Base-by-base conservation (phyloP, 75 land plant genomes). In the Pseudotsuga menziesii region DNA sequence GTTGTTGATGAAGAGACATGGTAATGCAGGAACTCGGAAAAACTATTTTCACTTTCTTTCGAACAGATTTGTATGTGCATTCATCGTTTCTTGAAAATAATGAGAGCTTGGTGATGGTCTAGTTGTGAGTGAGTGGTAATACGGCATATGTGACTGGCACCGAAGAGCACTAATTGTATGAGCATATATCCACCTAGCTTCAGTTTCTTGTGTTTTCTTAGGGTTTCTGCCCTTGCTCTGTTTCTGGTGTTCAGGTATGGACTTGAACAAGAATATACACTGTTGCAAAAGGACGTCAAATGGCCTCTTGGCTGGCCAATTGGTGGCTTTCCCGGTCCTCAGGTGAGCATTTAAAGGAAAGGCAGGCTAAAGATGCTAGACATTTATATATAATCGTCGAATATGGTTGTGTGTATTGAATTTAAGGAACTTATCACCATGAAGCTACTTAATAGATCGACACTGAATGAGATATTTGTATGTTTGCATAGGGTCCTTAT, bases 261-360 rank as follows among this genome's bases (percentile, higher is more conserved):
- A 3, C 88, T 97, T 54, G 99, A 97, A 85, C 99, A 97, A 80
- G 99, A 97, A 83, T 97, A 92, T 88, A 97, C 99, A 2, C 86
- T 97, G 63, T 87, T 97, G 61, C 99, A 97, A 80, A 77, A 85
- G 79, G 80, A 91, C 77, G 98, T 97, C 57, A 92, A 94, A 29
- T 97, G 99, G 99, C 99, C 99, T 79, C 81, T 97, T 44, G 99
- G 99, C 13, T 97, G 99, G 99, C 99, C 99, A 58, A 88, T 89
- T 23, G 97, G 95, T 63, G 99, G 88, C 29, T 97, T 88, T 54
- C 99, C 99, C 59, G 99, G 99, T 57, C 93, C 99, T 48, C 99
- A 97, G 98, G 99, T 95, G 19, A 64, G 69, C 69, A 64, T 64
- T 64, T 39, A 5, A 32, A 32, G 19, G 41, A 36, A 61, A 48